Evolutionary conservation across 306 rosid species (phyloP), one percentile per base, ranked within the genome.

Genomic region (Rubus idaeus): DNA sequence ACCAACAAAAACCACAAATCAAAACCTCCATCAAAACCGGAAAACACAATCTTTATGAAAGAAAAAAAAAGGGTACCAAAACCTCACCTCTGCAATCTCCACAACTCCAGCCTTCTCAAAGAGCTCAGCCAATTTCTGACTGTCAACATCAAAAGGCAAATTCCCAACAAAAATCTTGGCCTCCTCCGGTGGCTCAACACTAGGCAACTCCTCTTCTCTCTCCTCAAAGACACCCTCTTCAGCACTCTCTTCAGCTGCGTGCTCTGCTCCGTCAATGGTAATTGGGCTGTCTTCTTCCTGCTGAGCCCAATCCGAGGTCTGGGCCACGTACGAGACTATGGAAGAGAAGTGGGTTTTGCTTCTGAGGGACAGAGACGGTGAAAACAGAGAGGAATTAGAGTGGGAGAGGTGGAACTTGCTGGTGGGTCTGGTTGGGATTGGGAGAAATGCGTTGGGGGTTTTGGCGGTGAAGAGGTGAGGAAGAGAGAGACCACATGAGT

Each of bases 81-180:
- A 60, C 26, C 74, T 85, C 37, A 92, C 98, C 93, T 95, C 98
- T 7, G 97, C 94, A 85, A 90, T 80, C 81, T 92, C 93, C 35
- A 95, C 98, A 1, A 87, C 79, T 23, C 98, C 98, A 41, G 86
- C 88, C 84, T 85, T 75, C 71, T 88, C 96, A 73, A 95, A 95
- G 21, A 92, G 87, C 88, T 71, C 63, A 16, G 97, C 98, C 79
- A 95, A 56, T 41, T 70, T 87, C 52, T 92, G 78, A 69, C 98
- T 90, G 42, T 90, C 98, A 71, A 90, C 82, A 66, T 95, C 92
- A 71, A 68, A 95, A 55, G 98, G 96, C 88, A 95, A 89, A 75
- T 95, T 95, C 60, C 97, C 98, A 58, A 90, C 93, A 74, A 83
- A 95, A 37, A 95, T 58, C 77, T 95, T 95, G 12, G 93, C 90